Conservation (phyloP, 2,329 filamentous ascomycete species). For the Huntiella decipiens region DNA sequence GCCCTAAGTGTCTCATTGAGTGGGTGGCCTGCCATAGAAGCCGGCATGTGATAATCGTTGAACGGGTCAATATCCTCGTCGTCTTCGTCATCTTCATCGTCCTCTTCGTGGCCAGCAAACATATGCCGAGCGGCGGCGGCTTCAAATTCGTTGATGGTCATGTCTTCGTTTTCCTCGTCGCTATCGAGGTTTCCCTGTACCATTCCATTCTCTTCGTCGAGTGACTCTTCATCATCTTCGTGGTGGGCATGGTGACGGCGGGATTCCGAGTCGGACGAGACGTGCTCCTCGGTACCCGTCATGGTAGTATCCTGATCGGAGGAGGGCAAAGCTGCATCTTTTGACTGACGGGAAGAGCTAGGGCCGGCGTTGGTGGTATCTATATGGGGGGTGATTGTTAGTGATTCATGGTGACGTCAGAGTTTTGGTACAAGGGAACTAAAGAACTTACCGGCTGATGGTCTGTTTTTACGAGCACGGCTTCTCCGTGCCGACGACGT, state of each 20-base stretch:
- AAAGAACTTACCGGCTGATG: constrained; percentile 4
- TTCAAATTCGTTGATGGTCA: constrained; percentile 35
- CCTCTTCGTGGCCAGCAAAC: constrained; percentile 47
- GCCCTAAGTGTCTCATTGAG: constrained; percentile 70
- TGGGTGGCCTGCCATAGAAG: constrained; percentile 25
- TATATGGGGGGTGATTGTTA: background rate
- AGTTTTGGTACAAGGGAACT: background rate
- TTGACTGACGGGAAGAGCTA: constrained; percentile 13
- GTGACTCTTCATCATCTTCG: constrained; percentile 17
- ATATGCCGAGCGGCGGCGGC: constrained; percentile 37
- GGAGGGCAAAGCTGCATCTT: constrained; percentile 34
- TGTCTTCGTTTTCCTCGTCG: constrained; percentile 45
- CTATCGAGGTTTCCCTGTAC: constrained; percentile 33
- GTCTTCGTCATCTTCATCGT: constrained; percentile 42
- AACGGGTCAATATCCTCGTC: constrained; percentile 50
- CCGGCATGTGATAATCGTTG: constrained; percentile 37
- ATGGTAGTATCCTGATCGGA: constrained; percentile 48
- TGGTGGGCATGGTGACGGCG: constrained; percentile 14
- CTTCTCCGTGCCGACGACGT: constrained; percentile 1
- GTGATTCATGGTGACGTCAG: too few species aligned
- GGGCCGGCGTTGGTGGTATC: background rate
- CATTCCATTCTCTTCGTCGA: constrained; percentile 4
- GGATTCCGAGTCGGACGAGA: constrained; percentile 24
- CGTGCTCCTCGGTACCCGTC: constrained; percentile 45
- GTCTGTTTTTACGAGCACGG: constrained; percentile 14